phyloP scores from a whole-genome alignment of 345 rosid genomes.

The Euphorbia tirucalli region DNA sequence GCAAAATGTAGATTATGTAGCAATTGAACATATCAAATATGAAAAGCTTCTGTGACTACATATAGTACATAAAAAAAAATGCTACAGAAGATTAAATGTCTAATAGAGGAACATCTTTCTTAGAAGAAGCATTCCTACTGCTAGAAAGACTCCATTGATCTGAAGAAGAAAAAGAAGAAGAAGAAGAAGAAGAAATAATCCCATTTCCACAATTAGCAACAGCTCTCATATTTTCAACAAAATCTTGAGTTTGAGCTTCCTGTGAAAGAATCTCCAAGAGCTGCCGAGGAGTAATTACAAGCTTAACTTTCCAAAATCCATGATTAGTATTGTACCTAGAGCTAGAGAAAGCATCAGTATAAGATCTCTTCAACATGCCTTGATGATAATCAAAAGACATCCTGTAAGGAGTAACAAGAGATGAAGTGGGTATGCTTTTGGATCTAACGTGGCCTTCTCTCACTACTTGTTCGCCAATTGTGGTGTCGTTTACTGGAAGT shows the following conservation, averaged over 20 bases:
- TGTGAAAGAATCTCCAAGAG: conserved; percentile 65
- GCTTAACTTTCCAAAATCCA: conserved; percentile 85
- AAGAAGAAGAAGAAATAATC: conserved; percentile 20
- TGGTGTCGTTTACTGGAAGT: conserved; percentile 35
- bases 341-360: conserved; percentile 57
- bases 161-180: conserved; percentile 22
- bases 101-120: conserved; percentile 17
- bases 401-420: conserved; percentile 48
- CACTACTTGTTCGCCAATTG: conserved; percentile 27
- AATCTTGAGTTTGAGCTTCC: conserved; percentile 58
- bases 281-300: conserved; percentile 64
- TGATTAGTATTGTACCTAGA: not conserved
- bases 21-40: no score
- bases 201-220: conserved; percentile 64
- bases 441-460: conserved; percentile 64
- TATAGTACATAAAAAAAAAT: not conserved
- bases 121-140: conserved; percentile 40
- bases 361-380: conserved; percentile 55
- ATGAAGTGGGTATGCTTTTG: conserved; percentile 49
- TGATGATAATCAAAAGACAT: conserved; percentile 62
- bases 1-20: no score
- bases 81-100: not conserved
- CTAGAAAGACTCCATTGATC: conserved; percentile 57
- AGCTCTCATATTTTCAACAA: conserved; percentile 70
- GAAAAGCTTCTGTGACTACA: no score